phyloP scores from a whole-genome alignment of 2,329 filamentous ascomycete species.

The Juglanconis juglandina region DNA sequence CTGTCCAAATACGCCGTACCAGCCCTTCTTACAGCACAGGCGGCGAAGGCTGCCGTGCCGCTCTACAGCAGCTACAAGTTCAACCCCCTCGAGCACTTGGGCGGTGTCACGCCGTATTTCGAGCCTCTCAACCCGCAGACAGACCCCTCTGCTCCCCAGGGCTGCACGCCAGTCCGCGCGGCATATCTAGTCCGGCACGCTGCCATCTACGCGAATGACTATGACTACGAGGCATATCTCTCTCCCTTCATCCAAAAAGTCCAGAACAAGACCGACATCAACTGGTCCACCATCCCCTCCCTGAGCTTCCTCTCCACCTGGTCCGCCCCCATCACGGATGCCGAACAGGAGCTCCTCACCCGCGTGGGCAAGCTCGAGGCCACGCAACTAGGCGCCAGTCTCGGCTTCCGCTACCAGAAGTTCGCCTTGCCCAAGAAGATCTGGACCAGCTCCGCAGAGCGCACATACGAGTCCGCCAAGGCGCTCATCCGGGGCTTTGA shows the following conservation, averaged over 20 bases:
- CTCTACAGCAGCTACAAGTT: conserved; percentile 48
- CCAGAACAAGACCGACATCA: conserved; percentile 49
- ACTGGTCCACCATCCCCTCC: conserved; percentile 54
- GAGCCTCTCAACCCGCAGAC: conserved; percentile 48
- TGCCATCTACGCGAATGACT: conserved; percentile 59
- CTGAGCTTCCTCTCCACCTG: conserved; percentile 56
- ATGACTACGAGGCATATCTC: conserved; percentile 55
- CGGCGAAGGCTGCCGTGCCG: conserved; percentile 5
- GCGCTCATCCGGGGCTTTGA: conserved; percentile 57
- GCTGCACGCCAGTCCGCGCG: conserved; percentile 48
- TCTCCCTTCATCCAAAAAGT: conserved; percentile 57
- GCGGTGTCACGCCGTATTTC: conserved; percentile 56
- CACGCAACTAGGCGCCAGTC: conserved; percentile 53
- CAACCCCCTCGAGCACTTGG: conserved; percentile 51
- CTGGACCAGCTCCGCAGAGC: conserved; percentile 62
- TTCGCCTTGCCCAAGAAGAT: conserved; percentile 51
- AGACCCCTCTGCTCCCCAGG: conserved; percentile 42
- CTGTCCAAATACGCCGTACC: neutral
- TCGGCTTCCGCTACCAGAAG: conserved; percentile 56
- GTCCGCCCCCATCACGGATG: conserved; percentile 53
- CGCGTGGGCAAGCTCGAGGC: conserved; percentile 59
- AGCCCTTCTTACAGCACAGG: neutral
- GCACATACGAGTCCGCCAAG: conserved; percentile 56
- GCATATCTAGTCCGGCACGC: conserved; percentile 58
- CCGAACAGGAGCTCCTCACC: conserved; percentile 58